These are phyloP conservation scores for Andrographis paniculata DNA, from an alignment of 305 asterid species.

Conservation along the genomic window DNA sequence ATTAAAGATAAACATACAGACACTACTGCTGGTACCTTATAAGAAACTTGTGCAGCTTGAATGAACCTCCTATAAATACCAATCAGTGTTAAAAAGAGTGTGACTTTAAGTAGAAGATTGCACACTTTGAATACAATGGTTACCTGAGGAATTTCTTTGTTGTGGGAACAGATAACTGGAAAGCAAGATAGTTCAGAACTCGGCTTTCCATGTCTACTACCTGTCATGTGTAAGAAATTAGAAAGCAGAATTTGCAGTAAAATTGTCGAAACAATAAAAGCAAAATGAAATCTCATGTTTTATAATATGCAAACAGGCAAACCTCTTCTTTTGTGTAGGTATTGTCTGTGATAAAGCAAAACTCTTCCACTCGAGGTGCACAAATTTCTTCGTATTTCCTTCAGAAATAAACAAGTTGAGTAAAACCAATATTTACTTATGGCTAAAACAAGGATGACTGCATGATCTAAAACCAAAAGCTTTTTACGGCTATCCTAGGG, in stretches of 20 bases:
- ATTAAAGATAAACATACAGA: conserved; percentile 14
- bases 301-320: not conserved
- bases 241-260: too few species aligned
- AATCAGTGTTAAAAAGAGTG: conserved; percentile 9
- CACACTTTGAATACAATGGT: conserved; percentile 15
- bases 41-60: conserved; percentile 94
- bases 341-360: conserved; percentile 89
- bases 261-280: too few species aligned
- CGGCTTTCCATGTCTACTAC: conserved; percentile 70
- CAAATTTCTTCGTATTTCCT: conserved; percentile 98
- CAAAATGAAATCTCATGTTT: too few species aligned
- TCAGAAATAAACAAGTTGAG: conserved; percentile 20
- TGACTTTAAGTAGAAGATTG: conserved; percentile 11
- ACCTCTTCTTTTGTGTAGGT: conserved; percentile 94
- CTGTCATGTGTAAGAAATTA: conserved; percentile 27
- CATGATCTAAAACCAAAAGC: not conserved
- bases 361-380: conserved; percentile 93
- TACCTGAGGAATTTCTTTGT: conserved; percentile 84
- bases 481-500: not conserved
- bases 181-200: conserved; percentile 52
- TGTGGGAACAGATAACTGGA: conserved; percentile 76
- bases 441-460: conserved; percentile 12
- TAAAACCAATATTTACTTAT: conserved; percentile 6
- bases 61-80: conserved; percentile 67
- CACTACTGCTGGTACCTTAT: conserved; percentile 39